These are phyloP conservation scores for Cercis canadensis DNA, from an alignment of 306 rosid species.

Conservation along the genomic window DNA sequence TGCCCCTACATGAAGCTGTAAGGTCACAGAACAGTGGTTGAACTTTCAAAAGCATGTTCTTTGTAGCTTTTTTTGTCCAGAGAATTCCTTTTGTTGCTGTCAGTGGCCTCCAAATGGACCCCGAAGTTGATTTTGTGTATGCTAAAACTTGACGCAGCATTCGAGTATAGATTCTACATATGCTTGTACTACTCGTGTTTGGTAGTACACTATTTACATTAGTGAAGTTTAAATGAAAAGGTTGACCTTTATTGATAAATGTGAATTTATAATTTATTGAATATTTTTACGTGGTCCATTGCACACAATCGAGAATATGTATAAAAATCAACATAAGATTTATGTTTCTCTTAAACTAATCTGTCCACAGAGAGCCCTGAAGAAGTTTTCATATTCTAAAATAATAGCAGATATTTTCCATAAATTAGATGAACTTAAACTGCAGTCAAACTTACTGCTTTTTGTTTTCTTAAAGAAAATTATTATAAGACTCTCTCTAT, in stretches of 20 bases:
- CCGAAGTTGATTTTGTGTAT: slow-evolving; percentile 21
- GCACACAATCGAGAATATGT: too few species aligned
- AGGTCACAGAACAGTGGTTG: slow-evolving; percentile 4
- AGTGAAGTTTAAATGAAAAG: neutral
- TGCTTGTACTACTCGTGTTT: neutral
- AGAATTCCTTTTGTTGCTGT: slow-evolving; percentile 13
- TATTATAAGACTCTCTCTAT: neutral
- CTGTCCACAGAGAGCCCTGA: neutral
- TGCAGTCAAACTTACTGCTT: neutral
- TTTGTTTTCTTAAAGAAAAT: neutral
- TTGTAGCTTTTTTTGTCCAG: neutral
- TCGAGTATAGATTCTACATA: slow-evolving; percentile 29
- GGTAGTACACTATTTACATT: too few species aligned
- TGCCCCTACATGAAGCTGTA: slow-evolving; percentile 20
- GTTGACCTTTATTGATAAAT: neutral
- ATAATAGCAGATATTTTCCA: too few species aligned
- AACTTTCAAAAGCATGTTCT: slow-evolving; percentile 29
- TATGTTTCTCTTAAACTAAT: neutral
- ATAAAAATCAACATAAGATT: neutral
- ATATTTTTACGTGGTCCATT: too few species aligned
- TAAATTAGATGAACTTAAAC: too few species aligned
- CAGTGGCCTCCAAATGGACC: slow-evolving; percentile 13
- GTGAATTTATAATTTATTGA: neutral
- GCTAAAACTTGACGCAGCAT: slow-evolving; percentile 42
- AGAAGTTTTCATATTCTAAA: neutral